Base-by-base conservation (phyloP, 1,139 yeast genomes). In the Komagataea norvegica region DNA sequence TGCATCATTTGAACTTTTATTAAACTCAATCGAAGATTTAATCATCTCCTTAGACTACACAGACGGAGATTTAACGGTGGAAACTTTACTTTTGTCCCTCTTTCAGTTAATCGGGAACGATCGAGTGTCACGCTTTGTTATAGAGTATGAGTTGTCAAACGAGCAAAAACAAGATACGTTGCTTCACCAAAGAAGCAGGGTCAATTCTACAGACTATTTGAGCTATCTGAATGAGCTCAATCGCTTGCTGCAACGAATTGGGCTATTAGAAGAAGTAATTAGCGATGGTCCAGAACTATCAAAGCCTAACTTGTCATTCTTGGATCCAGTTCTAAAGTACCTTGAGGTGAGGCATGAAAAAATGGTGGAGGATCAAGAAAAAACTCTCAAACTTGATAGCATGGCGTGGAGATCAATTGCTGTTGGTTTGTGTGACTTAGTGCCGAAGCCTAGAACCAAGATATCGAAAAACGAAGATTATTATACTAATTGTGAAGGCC, bases 121-220 rank as follows among this genome's bases (percentile, higher is more conserved):
- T 11, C 67, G 80, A 38, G 59, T 86, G 14, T 74, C 84, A 0
- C 62, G 91, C 34, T 70, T 70, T 37, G 67, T 82, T 0, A 57
- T 84, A 31, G 97, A 89, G 52, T 76, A 77, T 48, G 75, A 77
- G 33, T 46, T 77, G 8, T 65, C 72, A 10, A 69, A 72, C 21
- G 61, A 61, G 4, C 62, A 60, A 4, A 77, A 72, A 38, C 70
- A 73, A 34, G 73, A 72, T 7, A 68, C 68, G 16, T 49, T 72
- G 1, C 40, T 66, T 6, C 73, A 76, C 7, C 45, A 70, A 3
- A 47, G 64, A 13, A 66, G 65, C 1, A 41, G 62, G 2, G 8
- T 27, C 4, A 21, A 21, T 3, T 23, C 37, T 7, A 13, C 14
- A 13, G 35, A 30, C 5, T 23, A 25, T 9, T 24, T 13, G 14